Base-by-base conservation (phyloP, 495 filamentous ascomycete genomes). In the Penicillium odoratum region DNA sequence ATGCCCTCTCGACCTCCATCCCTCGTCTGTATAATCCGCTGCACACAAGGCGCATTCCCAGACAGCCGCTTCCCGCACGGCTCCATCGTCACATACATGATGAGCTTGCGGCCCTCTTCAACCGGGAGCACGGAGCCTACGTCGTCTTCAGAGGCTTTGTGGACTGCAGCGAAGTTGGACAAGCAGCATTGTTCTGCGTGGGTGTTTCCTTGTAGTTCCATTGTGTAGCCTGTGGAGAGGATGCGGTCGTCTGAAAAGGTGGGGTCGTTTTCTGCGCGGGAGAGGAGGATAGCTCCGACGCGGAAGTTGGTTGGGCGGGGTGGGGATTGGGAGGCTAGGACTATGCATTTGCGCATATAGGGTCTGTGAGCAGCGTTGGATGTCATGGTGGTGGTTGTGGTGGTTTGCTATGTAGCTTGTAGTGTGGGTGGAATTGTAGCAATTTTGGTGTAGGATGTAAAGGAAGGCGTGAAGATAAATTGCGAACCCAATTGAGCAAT, bases 171-270 rank as follows among this genome's bases (percentile, higher is more conserved):
- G 28, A 88, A 81, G 70, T 98, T 98, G 40, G 83, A 71, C 50
- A 98, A 83, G 67, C 89, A 93, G 76, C 86, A 91, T 76, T 98
- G 92, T 64, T 98, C 94, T 5, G 94, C 94, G 61, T 98, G 94
- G 0, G 92, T 97, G 79, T 98, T 98, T 13, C 93, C 94, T 0
- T 84, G 80, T 10, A 94, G 85, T 68, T 98, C 93, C 60, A 96
- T 82, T 7, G 93, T 96, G 78, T 93, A 97, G 50, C 93, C 92
- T 2, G 90, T 93, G 3, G 89, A 83, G 42, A 97, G 81, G 61
- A 96, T 79, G 15, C 61, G 64, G 58, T 80, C 74, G 62, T 88
- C 82, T 30, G 76, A 68, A 8, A 55, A 58, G 51, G 52, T 61
- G 47, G 60, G 53, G 47, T 74, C 69, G 25, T 61, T 55, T 38